These are phyloP conservation scores for Sclerotinia minor DNA, from an alignment of 2,329 filamentous ascomycete species.

Conservation along the genomic window DNA sequence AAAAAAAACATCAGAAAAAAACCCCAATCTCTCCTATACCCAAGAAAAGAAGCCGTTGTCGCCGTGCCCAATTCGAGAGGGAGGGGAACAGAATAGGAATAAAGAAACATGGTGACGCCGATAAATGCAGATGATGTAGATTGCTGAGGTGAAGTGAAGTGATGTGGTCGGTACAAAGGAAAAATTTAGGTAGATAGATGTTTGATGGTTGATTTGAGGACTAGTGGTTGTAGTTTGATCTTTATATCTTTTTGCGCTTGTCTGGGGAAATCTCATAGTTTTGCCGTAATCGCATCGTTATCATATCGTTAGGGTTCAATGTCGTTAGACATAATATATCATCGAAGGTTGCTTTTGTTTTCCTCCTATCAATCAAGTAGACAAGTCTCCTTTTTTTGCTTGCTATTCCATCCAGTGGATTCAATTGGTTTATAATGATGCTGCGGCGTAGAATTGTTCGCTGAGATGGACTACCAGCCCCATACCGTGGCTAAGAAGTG, in stretches of 20 bases:
- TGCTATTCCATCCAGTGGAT: not conserved
- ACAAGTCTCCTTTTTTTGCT: not conserved
- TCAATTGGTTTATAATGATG: not conserved
- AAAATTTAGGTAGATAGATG: not conserved
- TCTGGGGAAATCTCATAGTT: not conserved
- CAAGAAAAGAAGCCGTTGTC: constrained; percentile 4
- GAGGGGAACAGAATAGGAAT: not conserved
- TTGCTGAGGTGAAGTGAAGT: not conserved
- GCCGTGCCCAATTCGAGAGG: constrained; percentile 5
- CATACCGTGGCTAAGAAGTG: constrained; percentile 93
- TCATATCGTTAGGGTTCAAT: constrained; percentile 5
- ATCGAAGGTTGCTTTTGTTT: not conserved
- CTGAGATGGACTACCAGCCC: constrained; percentile 68
- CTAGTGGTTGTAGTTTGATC: not conserved
- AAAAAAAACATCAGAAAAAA: too few relatives aligned
- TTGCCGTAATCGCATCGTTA: constrained; percentile 5
- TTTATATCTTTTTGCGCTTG: constrained; percentile 2
- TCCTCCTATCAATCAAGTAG: not conserved
- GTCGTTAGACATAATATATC: constrained; percentile 7
- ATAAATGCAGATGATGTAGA: constrained; percentile 6
- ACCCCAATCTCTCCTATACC: constrained; percentile 17
- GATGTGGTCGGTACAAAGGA: not conserved
- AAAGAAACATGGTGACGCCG: not conserved
- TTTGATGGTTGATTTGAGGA: not conserved
- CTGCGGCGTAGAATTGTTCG: not conserved